Conservation (phyloP, 2,329 filamentous ascomycete genomes). For the Elsinoe ampelina region DNA sequence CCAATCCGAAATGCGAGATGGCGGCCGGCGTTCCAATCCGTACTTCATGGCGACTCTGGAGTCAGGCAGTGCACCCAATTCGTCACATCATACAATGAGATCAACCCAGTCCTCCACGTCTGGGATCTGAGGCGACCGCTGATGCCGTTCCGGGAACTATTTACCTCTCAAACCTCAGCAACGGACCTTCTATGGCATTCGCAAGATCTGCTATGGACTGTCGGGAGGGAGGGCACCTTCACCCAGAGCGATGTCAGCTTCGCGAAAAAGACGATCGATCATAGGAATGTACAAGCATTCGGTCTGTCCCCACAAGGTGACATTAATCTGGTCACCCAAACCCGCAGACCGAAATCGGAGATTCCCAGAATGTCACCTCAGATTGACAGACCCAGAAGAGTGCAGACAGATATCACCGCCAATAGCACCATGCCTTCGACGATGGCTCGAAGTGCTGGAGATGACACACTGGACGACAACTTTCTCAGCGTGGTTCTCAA, state of each 20-base stretch:
- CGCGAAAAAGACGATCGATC: conserved; percentile 49
- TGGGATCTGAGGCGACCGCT: conserved; percentile 56
- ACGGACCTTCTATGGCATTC: conserved; percentile 56
- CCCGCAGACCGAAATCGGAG: conserved; percentile 25
- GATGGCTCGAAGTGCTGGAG: conserved; percentile 36
- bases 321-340: conserved; percentile 46
- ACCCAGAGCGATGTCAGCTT: conserved; percentile 54
- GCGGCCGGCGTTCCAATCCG: conserved; percentile 50
- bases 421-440: conserved; percentile 39
- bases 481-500: conserved; percentile 41
- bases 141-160: conserved; percentile 53
- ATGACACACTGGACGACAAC: conserved; percentile 49
- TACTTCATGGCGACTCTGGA: conserved; percentile 42
- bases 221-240: conserved; percentile 52
- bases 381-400: conserved; percentile 5
- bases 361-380: conserved; percentile 1
- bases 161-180: conserved; percentile 45
- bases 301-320: conserved; percentile 50
- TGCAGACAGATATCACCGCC: conserved; percentile 26
- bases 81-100: conserved; percentile 52
- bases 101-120: conserved; percentile 51
- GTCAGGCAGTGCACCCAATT: conserved; percentile 53
- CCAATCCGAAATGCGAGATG: conserved; percentile 54
- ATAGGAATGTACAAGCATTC: conserved; percentile 47
- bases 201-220: conserved; percentile 56